Evolutionary conservation across 768 basidiomycete species (phyloP), one percentile per base, ranked within the genome.

Genomic region (Lactarius psammicola): DNA sequence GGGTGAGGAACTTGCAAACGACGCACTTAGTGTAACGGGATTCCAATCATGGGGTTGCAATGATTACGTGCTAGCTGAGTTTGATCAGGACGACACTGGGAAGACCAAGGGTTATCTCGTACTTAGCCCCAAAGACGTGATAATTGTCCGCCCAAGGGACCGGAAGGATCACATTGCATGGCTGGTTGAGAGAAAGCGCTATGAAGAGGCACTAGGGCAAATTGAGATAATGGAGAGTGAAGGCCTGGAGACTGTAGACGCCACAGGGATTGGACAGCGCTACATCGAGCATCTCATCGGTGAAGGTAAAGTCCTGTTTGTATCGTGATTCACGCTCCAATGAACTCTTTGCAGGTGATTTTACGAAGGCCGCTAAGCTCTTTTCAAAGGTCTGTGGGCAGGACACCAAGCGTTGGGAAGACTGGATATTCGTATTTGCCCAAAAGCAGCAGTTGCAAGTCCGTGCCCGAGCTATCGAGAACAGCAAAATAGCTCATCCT

Each of bases 401-500:
- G 53, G 85, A 96, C 70, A 76, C 82, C 13, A 88, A 87, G 71
- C 82, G 84, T n/a, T 99, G 97, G 97, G 95, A 98, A 73, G 86
- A 90, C 71, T 97, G 92, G 92, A 91, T 98, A 72, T 96, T 97
- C 71, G 79, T 85, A 17, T 98, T 96, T 73, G 90, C 90, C 1
- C 86, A 94, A 74, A 85, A 88, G 70, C 82, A 84, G 30, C 87
- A 94, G 64, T 78, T 98, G 18, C 86, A 90, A 76, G 94, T 92
- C 66, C 28, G 84, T 75, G 26, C 2, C 28, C 18, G 56, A 26
- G 33, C 38, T 55, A 23, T 70, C 23, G 34, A 62, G 33, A 20
- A 36, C 38, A 57, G 67, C 33, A 8, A 49, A 15, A 18, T 33
- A 4, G 53, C 11, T 13, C 26, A 10, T 11, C n/a, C 28, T 26